These are phyloP conservation scores for Xylariaceae sp. DNA, from an alignment of 2,329 filamentous ascomycete genomes.

Conservation along the genomic window DNA sequence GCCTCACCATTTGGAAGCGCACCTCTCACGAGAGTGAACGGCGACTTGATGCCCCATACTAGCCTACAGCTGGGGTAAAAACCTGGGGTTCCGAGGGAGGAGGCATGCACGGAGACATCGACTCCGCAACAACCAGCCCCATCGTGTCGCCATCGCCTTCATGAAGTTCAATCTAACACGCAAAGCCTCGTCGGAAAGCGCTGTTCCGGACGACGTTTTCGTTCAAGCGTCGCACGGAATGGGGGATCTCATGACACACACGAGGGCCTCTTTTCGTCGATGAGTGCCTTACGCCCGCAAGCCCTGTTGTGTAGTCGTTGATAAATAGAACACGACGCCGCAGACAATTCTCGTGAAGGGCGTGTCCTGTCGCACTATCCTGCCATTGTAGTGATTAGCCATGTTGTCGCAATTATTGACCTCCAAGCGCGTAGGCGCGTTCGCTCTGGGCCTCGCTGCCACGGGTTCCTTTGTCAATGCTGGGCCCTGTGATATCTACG, in stretches of 20 bases:
- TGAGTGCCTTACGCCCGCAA: background rate
- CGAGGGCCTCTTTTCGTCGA: background rate
- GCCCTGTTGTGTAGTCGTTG: background rate
- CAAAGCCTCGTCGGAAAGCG: background rate
- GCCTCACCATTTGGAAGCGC: background rate
- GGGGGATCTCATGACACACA: background rate
- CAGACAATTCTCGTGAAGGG: background rate
- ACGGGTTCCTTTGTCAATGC: conserved; percentile 32
- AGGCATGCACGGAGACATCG: background rate
- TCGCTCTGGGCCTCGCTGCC: conserved; percentile 16
- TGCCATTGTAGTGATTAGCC: background rate
- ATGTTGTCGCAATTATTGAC: conserved; percentile 4
- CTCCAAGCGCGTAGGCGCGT: background rate
- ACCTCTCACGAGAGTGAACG: background rate
- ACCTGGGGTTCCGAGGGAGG: background rate
- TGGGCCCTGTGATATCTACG: conserved; percentile 58
- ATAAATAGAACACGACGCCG: conserved; percentile 4
- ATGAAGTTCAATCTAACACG: background rate
- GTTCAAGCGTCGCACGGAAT: background rate
- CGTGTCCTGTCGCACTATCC: background rate
- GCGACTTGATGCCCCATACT: background rate
- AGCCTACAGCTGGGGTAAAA: background rate
- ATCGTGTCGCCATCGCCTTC: background rate
- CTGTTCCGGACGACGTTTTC: background rate
- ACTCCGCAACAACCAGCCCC: background rate